Base-by-base conservation (phyloP, 2,329 filamentous ascomycete species). In the Ophiocordyceps camponoti-floridani region DNA sequence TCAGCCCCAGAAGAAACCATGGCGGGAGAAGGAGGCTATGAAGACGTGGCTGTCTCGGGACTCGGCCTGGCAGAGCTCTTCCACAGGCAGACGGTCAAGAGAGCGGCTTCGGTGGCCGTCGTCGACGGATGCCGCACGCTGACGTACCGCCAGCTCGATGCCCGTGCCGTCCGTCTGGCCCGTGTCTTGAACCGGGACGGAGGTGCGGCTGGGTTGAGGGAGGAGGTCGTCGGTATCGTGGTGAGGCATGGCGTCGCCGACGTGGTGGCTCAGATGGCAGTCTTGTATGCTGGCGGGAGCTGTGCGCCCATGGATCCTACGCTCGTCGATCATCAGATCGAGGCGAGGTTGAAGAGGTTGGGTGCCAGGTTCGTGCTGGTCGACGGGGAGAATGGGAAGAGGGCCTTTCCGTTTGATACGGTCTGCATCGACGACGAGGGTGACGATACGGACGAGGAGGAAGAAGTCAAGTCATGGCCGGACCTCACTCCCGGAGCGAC, bases 251-350 rank as follows among this genome's bases (percentile, higher is more conserved):
- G 42, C 2, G 18, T 37, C 3, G 42, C 16, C 7, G 42, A 43
- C 16, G 42, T 37, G n/a, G 30, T 43, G 31, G 42, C 42, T 18
- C 42, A 43, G 30, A 35, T 43, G 30, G 42, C 42, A 16, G 30
- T 43, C 4, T 4, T 43, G 3, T 43, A 43, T 33, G 42, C 42
- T 30, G 42, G 42, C 28, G 27, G 42, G 2, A 43, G 14, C 30
- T 43, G 42, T 26, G 42, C 42, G 4, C 42, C 42, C 1, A 43
- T 43, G 42, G 42, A 43, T 14, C 42, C 42, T 14, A 43, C 42
- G 1, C 30, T 43, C 1, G 30, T n/a, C n/a, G 42, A 43, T 19
- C 42, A 37, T 23, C 42, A 43, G 42, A 43, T 43, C 14, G 28
- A 43, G 30, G 16, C 16, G 7, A 11, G 42, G 18, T 30, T 43